phyloP scores from a whole-genome alignment of 768 basidiomycete species.

The Polyporus arcularius region DNA sequence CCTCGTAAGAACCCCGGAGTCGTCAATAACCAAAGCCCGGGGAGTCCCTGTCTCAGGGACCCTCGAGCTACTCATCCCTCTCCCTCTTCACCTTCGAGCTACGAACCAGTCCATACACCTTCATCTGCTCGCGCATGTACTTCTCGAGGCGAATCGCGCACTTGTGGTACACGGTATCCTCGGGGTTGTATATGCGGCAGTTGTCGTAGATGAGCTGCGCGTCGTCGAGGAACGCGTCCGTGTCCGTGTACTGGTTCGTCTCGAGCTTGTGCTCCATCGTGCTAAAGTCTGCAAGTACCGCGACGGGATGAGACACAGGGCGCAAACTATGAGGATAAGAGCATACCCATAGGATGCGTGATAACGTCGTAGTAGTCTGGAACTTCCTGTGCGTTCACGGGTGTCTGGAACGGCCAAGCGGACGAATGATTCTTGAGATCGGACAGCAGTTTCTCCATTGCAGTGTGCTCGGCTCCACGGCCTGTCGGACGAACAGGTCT shows the following conservation, averaged over 20 bases:
- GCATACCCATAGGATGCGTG: slow-evolving; percentile 88
- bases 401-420: slow-evolving; percentile 85
- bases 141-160: slow-evolving; percentile 86
- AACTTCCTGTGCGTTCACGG: slow-evolving; percentile 80
- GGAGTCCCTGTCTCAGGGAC: background rate
- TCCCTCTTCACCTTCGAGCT: slow-evolving; percentile 28
- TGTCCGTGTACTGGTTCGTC: slow-evolving; percentile 74
- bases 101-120: slow-evolving; percentile 18
- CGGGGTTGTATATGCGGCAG: slow-evolving; percentile 85
- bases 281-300: slow-evolving; percentile 60
- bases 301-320: background rate
- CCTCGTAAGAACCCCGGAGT: slow-evolving; percentile 20
- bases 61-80: background rate
- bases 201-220: slow-evolving; percentile 87
- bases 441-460: slow-evolving; percentile 76
- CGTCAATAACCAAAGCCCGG: slow-evolving; percentile 3
- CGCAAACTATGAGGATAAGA: slow-evolving; percentile 3
- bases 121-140: slow-evolving; percentile 56
- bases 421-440: slow-evolving; percentile 77
- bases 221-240: slow-evolving; percentile 77
- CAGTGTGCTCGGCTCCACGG: slow-evolving; percentile 59
- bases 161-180: slow-evolving; percentile 75
- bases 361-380: slow-evolving; percentile 90
- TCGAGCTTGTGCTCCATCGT: slow-evolving; percentile 93
- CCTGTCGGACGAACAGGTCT: slow-evolving; percentile 44